Conservation (phyloP, 345 rosid genomes). For the Hibiscus mutabilis region DNA sequence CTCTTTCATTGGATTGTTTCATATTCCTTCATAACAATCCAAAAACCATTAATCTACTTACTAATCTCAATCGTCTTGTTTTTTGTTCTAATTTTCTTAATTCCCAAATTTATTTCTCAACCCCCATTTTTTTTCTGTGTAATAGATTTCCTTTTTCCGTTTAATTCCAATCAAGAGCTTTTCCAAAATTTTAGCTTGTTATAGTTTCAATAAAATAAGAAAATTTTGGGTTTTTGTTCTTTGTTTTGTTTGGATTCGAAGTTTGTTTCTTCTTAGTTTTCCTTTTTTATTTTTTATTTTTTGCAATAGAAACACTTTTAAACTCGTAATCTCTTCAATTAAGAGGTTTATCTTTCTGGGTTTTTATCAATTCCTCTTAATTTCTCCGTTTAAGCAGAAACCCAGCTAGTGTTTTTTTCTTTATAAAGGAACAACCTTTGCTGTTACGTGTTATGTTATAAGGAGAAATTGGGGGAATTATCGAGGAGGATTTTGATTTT, state of each 20-base stretch:
- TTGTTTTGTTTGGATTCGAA: constrained; percentile 15
- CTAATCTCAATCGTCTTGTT: too few species aligned
- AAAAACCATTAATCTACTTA: too few species aligned
- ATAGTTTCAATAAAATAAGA: background rate
- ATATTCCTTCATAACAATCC: background rate
- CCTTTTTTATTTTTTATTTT: background rate
- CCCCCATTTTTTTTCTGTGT: background rate
- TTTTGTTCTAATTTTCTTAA: too few species aligned
- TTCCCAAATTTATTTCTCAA: too few species aligned
- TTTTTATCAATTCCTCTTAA: constrained; percentile 16
- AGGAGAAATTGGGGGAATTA: constrained; percentile 32
- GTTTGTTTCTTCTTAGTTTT: background rate
- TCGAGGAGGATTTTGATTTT: constrained; percentile 13
- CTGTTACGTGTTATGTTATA: background rate
- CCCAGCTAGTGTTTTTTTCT: background rate
- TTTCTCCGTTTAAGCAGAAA: background rate
- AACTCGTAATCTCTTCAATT: constrained; percentile 3
- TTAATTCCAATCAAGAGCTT: background rate
- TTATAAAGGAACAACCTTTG: constrained; percentile 18
- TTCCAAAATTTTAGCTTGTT: background rate
- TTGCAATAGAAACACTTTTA: constrained; percentile 14
- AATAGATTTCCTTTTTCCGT: background rate
- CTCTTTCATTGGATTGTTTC: background rate
- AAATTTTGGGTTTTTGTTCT: background rate
- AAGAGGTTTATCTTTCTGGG: background rate